These are phyloP conservation scores for Globisporangium emineosum DNA, from an alignment of 352 stramenopile genomes.

Conservation along the genomic window DNA sequence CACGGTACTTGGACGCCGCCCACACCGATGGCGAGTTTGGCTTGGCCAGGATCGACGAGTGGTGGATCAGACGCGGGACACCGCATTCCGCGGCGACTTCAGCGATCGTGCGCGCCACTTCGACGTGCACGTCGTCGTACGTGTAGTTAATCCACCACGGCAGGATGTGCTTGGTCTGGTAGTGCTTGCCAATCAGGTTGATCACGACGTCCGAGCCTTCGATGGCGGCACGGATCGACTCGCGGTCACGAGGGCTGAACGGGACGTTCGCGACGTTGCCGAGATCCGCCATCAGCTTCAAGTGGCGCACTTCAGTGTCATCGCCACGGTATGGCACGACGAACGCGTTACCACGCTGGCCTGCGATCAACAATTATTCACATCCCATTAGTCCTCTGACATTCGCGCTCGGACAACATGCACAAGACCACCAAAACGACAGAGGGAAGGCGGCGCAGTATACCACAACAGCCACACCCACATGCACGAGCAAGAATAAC, in stretches of 20 bases:
- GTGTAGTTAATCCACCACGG: constrained; percentile 94
- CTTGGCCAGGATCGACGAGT: constrained; percentile 77
- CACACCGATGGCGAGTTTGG: constrained; percentile 82
- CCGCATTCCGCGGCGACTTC: constrained; percentile 77
- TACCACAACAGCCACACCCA: neutral
- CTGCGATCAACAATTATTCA: constrained; percentile 24
- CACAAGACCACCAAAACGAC: constrained; percentile 11
- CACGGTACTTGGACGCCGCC: constrained; percentile 84
- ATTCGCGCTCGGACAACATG: neutral
- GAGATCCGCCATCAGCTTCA: constrained; percentile 93
- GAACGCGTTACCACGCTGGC: constrained; percentile 72
- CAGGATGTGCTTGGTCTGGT: constrained; percentile 95
- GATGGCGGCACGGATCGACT: constrained; percentile 92
- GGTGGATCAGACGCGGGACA: constrained; percentile 77
- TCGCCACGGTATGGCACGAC: constrained; percentile 92
- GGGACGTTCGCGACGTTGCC: constrained; percentile 83
- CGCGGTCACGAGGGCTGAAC: constrained; percentile 88
- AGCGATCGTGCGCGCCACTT: constrained; percentile 83
- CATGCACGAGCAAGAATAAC: neutral
- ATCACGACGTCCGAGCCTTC: constrained; percentile 94
- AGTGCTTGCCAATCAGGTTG: constrained; percentile 97
- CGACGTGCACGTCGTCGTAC: constrained; percentile 95
- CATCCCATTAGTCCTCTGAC: neutral
- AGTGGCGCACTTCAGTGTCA: constrained; percentile 91
- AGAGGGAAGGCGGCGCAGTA: neutral